Percentiles rank a stretch among this genome's conserved stretches.
These are phyloP conservation scores for Maudiozyma saulgeensis DNA, from an alignment of 805 yeast genomes.

Conservation along the genomic window DNA sequence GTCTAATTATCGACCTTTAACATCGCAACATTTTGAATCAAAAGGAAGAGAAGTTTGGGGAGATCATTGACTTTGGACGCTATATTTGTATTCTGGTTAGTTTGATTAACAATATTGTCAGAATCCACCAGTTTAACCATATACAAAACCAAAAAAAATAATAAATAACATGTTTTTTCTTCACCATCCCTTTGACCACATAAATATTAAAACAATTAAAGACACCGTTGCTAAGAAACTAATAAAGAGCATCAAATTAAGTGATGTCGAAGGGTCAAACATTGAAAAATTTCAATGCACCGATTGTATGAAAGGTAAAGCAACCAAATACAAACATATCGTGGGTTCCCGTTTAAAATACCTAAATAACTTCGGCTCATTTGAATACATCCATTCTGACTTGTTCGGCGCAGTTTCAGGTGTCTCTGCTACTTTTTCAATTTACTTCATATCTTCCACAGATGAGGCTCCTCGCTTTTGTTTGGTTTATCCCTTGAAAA, in stretches of 20 bases:
- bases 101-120: no score
- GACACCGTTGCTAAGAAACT: not conserved
- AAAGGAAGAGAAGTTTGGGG: not conserved
- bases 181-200: not conserved
- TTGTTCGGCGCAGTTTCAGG: constrained; percentile 5
- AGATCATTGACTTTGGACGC: not conserved
- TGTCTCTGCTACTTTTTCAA: not conserved
- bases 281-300: constrained; percentile 57
- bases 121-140: no score
- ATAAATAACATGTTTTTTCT: not conserved
- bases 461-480: constrained; percentile 7
- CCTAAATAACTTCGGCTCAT: constrained; percentile 1
- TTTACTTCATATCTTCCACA: constrained; percentile 6
- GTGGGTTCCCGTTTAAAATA: constrained; percentile 58
- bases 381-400: constrained; percentile 7
- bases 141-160: not conserved
- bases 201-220: not conserved
- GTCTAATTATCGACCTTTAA: not conserved
- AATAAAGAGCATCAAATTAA: not conserved
- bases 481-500: constrained; percentile 5
- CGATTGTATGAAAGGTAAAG: constrained; percentile 57
- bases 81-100: not conserved
- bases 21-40: not conserved
- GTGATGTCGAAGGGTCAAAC: constrained; percentile 10
- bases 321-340: constrained; percentile 47